A percentile compares a stretch with the other conserved stretches of the same genome.
Conservation (phyloP, 768 basidiomycete species). For the Galerina sulciceps region DNA sequence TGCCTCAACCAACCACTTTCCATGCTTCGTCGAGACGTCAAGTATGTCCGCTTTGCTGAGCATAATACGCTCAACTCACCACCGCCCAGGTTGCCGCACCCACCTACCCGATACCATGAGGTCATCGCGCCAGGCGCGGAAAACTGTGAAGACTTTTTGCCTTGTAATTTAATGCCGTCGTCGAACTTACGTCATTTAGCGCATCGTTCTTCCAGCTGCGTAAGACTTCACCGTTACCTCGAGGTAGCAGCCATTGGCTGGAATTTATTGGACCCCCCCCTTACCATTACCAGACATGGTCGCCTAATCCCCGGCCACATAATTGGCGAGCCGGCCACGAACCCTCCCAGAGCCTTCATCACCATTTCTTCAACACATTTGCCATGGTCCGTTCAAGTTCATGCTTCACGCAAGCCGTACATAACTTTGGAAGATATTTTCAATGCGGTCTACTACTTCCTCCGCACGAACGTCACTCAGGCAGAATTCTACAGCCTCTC, state of each 20-base stretch:
- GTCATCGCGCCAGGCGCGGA: background rate
- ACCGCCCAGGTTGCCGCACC: too few species aligned
- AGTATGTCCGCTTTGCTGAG: constrained; percentile 23
- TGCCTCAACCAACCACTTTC: background rate
- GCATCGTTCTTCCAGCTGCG: background rate
- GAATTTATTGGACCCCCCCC: constrained; percentile 31
- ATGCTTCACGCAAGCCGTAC: constrained; percentile 25
- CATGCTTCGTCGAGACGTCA: constrained; percentile 5
- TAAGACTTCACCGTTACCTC: constrained; percentile 30
- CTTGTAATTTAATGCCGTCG: too few species aligned
- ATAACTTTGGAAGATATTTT: constrained; percentile 42
- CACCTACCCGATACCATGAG: too few species aligned
- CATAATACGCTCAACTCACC: constrained; percentile 17
- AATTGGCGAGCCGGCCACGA: constrained; percentile 35
- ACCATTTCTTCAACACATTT: constrained; percentile 31
- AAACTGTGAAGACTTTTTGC: too few species aligned
- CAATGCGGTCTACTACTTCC: constrained; percentile 23
- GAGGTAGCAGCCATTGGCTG: constrained; percentile 27
- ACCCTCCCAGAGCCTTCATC: constrained; percentile 32
- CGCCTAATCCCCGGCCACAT: constrained; percentile 23
- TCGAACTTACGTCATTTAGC: too few species aligned
- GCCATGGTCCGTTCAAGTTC: constrained; percentile 40
- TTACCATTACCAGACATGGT: constrained; percentile 27
- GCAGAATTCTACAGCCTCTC: constrained; percentile 44
- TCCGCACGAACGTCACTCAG: constrained; percentile 25